These are phyloP conservation scores for Flueggea neowawraea DNA, from an alignment of 441 rosid genomes.

Conservation along the genomic window DNA sequence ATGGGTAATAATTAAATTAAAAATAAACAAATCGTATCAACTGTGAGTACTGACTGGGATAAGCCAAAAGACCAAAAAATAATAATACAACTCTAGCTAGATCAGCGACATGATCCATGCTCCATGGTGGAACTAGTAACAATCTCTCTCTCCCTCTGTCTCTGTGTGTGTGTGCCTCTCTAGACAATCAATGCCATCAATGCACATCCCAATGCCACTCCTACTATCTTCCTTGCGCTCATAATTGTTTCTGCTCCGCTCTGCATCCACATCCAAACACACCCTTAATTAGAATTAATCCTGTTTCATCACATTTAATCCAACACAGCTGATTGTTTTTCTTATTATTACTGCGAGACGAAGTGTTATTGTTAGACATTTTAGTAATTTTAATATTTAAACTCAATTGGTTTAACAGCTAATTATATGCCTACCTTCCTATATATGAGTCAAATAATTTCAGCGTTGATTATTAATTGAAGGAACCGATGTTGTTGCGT, in stretches of 20 bases:
- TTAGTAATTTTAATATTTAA: no score
- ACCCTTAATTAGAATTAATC: background rate
- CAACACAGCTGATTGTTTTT: no score
- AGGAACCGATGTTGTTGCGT: no score
- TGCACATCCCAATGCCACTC: conserved; percentile 48
- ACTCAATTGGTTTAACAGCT: no score
- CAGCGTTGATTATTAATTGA: no score
- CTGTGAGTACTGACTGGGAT: no score
- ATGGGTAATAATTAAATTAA: background rate
- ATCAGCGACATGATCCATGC: background rate
- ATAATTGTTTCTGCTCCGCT: conserved; percentile 42
- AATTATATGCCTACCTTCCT: no score
- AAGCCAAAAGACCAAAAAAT: background rate
- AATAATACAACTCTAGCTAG: background rate
- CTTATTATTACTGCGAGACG: no score
- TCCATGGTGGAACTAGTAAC: background rate
- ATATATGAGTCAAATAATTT: no score
- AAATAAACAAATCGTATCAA: no score
- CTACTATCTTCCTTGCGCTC: conserved; percentile 32
- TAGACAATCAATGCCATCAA: conserved; percentile 37
- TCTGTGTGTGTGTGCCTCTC: conserved; percentile 1
- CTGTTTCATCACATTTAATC: no score
- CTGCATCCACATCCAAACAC: conserved; percentile 27
- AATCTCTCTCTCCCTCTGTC: conserved; percentile 6
- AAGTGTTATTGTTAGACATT: no score